Evolutionary conservation across 148 eudicot genomes (phyloP).

Genomic region (Arbutus unedo): DNA sequence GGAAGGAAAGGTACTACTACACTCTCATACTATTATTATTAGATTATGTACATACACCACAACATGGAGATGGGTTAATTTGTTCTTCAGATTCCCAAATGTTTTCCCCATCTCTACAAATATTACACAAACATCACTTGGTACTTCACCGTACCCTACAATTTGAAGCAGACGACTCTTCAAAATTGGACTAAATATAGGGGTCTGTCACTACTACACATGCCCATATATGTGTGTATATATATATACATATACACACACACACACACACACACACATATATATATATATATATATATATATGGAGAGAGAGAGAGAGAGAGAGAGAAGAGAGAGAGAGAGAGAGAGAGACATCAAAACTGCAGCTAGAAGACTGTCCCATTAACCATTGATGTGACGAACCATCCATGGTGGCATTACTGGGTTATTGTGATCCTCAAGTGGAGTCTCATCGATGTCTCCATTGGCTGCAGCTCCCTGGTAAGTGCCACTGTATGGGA

Average conservation of each 20-base stretch:
- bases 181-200: neutral
- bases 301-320: too few relatives aligned
- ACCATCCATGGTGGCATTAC: conserved; percentile 29
- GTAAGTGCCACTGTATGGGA: conserved; percentile 13
- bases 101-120: neutral
- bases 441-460: conserved; percentile 11
- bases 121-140: neutral
- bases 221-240: neutral
- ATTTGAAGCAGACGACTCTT: neutral
- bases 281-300: too few relatives aligned
- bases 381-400: conserved; percentile 1
- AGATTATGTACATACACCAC: neutral
- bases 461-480: conserved; percentile 5
- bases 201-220: neutral
- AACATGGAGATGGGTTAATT: neutral
- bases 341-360: conserved; percentile 3
- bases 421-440: conserved; percentile 10
- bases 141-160: neutral
- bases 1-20: neutral
- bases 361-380: neutral
- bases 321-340: neutral
- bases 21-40: neutral
- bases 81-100: neutral
- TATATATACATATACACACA: too few relatives aligned
- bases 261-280: too few relatives aligned